A percentile compares a stretch with the other conserved stretches of the same genome.
phyloP scores from a whole-genome alignment of 148 eudicot species.

The Cornus controversa region DNA sequence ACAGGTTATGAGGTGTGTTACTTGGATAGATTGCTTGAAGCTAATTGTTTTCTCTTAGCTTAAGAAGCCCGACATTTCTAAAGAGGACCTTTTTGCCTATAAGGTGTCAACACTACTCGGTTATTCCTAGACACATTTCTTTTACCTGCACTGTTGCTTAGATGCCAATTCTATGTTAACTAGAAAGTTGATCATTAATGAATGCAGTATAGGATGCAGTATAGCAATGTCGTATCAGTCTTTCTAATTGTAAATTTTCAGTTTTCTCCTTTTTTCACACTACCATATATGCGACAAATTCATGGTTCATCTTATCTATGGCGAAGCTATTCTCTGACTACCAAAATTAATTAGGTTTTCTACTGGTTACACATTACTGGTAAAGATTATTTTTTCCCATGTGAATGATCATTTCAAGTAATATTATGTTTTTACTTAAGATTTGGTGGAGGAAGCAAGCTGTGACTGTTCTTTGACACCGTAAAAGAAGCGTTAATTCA shows the following conservation, averaged over 20 bases:
- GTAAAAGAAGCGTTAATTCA: neutral
- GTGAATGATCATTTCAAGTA: neutral
- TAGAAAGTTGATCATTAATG: neutral
- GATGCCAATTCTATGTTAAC: neutral
- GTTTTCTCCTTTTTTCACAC: neutral
- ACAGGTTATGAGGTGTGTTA: no score
- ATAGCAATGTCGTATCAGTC: neutral
- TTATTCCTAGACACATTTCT: neutral
- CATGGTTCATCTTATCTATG: neutral
- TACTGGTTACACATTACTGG: neutral
- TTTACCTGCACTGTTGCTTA: neutral
- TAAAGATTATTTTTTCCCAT: neutral
- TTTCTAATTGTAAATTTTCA: neutral
- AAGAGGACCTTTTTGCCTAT: no score
- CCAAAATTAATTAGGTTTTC: neutral
- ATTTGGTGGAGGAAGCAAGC: neutral
- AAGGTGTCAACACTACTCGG: no score
- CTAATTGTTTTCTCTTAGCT: neutral
- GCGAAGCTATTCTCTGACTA: neutral
- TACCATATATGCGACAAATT: neutral
- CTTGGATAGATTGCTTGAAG: neutral
- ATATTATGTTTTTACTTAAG: neutral
- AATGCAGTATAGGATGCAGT: neutral
- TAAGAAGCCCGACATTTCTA: no score
- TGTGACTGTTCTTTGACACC: neutral